Evolutionary conservation across 2,329 filamentous ascomycete species (phyloP).

Genomic region (Elsinoe arachidis): DNA sequence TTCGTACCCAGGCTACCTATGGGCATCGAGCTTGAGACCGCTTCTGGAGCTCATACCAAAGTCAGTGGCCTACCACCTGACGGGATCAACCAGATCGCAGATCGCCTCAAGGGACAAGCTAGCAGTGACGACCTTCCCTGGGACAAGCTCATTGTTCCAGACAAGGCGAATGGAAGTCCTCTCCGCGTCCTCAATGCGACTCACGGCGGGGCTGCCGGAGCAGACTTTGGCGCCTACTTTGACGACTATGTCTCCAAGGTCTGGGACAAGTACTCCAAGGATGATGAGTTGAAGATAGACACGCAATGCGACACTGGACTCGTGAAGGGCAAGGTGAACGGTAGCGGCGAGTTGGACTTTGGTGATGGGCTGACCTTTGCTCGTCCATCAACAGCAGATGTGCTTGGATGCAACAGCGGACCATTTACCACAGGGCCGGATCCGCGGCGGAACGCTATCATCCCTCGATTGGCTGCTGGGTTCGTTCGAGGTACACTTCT

Average conservation of each 20-base stretch:
- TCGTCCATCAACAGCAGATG: constrained; percentile 53
- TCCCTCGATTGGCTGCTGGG: constrained; percentile 66
- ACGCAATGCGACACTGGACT: constrained; percentile 55
- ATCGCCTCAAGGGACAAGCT: constrained; percentile 48
- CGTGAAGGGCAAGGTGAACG: constrained; percentile 42
- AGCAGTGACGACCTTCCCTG: constrained; percentile 51
- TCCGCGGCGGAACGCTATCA: constrained; percentile 49
- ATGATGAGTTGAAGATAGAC: constrained; percentile 43
- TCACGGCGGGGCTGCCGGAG: constrained; percentile 39
- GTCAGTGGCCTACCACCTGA: constrained; percentile 53
- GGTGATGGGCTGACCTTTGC: constrained; percentile 41
- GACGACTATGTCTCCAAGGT: constrained; percentile 45
- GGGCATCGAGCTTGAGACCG: constrained; percentile 30
- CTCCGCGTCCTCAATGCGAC: constrained; percentile 40
- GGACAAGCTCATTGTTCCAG: constrained; percentile 50
- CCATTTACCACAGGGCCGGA: constrained; percentile 46
- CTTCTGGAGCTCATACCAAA: constrained; percentile 31
- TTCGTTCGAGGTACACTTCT: constrained; percentile 68
- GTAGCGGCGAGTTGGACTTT: constrained; percentile 36
- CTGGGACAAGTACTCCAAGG: constrained; percentile 40
- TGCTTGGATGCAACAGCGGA: constrained; percentile 59
- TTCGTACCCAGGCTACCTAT: constrained; percentile 35
- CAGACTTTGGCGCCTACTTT: constrained; percentile 47
- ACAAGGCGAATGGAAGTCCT: constrained; percentile 27
- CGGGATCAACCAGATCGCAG: constrained; percentile 50